Evolutionary conservation across 1,139 yeast genomes (phyloP).

Genomic region (Blastobotrys serpentis): DNA sequence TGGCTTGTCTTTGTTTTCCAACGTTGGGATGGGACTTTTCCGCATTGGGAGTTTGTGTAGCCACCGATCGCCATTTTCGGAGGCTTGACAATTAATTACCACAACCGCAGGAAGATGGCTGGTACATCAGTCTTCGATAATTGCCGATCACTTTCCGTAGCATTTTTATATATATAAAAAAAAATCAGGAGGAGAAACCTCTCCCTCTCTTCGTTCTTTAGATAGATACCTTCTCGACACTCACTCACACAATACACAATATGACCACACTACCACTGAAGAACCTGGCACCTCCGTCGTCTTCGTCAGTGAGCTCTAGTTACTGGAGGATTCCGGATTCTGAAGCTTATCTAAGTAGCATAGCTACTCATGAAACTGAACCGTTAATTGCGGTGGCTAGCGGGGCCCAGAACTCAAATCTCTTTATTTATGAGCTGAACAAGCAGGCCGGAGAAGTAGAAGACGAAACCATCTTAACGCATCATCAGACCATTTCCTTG

Average conservation of each 20-base stretch:
- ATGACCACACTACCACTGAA: slow-evolving; percentile 2
- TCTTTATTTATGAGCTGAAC: slow-evolving; percentile 63
- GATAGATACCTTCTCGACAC: no score
- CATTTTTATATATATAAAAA: no score
- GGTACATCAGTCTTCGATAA: background rate
- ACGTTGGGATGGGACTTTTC: no score
- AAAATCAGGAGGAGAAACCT: no score
- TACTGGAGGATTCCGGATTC: slow-evolving; percentile 74
- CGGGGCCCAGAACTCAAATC: slow-evolving; percentile 53
- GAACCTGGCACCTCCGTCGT: slow-evolving; percentile 5
- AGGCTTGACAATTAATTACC: slow-evolving; percentile 4
- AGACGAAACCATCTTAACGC: slow-evolving; percentile 48
- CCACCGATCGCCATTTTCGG: slow-evolving; percentile 6
- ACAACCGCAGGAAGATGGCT: slow-evolving; percentile 1
- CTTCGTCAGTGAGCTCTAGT: slow-evolving; percentile 12
- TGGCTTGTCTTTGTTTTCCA: no score
- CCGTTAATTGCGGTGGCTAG: slow-evolving; percentile 64
- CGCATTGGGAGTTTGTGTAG: background rate
- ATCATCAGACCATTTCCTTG: slow-evolving; percentile 69
- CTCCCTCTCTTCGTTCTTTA: no score
- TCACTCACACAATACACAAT: background rate
- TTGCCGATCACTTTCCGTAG: background rate
- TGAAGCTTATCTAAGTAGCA: slow-evolving; percentile 55
- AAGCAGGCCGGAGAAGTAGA: slow-evolving; percentile 19
- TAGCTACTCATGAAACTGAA: slow-evolving; percentile 47